Evolutionary conservation across 805 yeast species (phyloP).

Genomic region (Ogataea parapolymorpha): DNA sequence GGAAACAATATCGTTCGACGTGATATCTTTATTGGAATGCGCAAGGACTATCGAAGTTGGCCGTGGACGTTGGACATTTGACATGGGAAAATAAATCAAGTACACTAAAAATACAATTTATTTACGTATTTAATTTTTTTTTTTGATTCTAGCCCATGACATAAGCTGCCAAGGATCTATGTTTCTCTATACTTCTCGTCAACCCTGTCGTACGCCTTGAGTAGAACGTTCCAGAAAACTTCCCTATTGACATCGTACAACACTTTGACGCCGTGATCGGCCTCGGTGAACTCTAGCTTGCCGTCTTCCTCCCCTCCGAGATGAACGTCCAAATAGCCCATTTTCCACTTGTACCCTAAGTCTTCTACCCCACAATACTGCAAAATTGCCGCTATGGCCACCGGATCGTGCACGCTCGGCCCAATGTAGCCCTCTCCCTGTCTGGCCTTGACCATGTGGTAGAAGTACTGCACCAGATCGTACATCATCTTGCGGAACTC

Average conservation of each 20-base stretch:
- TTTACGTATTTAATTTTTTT: not conserved
- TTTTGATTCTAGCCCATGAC: not conserved
- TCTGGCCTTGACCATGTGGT: constrained; percentile 39
- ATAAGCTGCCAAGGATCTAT: not conserved
- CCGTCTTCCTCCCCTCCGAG: constrained; percentile 32
- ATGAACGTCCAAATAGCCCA: constrained; percentile 16
- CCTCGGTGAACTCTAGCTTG: constrained; percentile 17
- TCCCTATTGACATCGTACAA: constrained; percentile 38
- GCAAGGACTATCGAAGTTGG: constrained; percentile 20
- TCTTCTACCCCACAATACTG: constrained; percentile 35
- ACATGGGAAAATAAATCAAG: constrained; percentile 1
- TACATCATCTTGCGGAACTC: constrained; percentile 51
- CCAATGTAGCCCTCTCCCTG: constrained; percentile 47
- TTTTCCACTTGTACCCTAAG: constrained; percentile 21
- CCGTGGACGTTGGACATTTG: constrained; percentile 9
- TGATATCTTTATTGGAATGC: constrained; percentile 15
- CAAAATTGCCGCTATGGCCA: constrained; percentile 60
- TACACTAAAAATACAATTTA: too few relatives aligned
- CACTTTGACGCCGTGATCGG: constrained; percentile 36
- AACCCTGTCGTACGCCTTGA: constrained; percentile 36
- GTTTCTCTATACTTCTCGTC: constrained; percentile 20
- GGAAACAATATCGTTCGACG: constrained; percentile 21
- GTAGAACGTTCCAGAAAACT: constrained; percentile 46
- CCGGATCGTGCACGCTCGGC: constrained; percentile 80
- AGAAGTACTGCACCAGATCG: constrained; percentile 52